Evolutionary conservation across 2,329 filamentous ascomycete genomes (phyloP), one percentile per base, ranked within the genome.

Genomic region (Cytospora piceae): DNA sequence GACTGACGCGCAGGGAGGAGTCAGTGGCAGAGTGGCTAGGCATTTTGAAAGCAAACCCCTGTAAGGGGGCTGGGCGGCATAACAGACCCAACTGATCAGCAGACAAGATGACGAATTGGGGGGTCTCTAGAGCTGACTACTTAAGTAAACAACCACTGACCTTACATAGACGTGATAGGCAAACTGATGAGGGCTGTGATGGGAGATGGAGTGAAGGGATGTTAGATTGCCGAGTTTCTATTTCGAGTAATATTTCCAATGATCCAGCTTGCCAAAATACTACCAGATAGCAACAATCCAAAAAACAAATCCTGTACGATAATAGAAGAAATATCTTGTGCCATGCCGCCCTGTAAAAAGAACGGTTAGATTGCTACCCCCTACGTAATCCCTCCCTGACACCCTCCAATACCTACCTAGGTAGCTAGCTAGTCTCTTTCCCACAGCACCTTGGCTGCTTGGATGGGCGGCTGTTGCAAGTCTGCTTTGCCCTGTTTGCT

Each of bases 1-100:
- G n/a, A 49, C 46, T 49, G 46, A 24, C 46, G 46, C 46, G 46
- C 22, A 63, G 53, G 53, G 61, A 63, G 61, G 46, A 24, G n/a
- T 49, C 46, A 49, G 46, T 49, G 42, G 42, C 42, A n/a, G 11
- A 46, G 39, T n/a, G n/a, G 42, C 42, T 22, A 34, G 32, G 32
- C 11, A 9, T 42, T n/a, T 15, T 42, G 4, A 15, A 37, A 46
- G 42, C 4, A 5, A 46, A 24, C 17, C 8, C n/a, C n/a, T 12
- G 46, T 22, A 12, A 9, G 46, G 46, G 46, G 46, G 46, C 46
- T 49, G 46, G 46, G 12, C 46, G 46, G 46, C n/a, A 49, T 22
- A 14, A 24, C n/a, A 49, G 11, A 24, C 2, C n/a, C 11, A 49
- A 8, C n/a, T 4, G 42, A n/a, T 22, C 42, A 49, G 42, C 20